Base-by-base conservation (phyloP, 1,284 basidiomycete species). In the Papiliotrema terrestris region DNA sequence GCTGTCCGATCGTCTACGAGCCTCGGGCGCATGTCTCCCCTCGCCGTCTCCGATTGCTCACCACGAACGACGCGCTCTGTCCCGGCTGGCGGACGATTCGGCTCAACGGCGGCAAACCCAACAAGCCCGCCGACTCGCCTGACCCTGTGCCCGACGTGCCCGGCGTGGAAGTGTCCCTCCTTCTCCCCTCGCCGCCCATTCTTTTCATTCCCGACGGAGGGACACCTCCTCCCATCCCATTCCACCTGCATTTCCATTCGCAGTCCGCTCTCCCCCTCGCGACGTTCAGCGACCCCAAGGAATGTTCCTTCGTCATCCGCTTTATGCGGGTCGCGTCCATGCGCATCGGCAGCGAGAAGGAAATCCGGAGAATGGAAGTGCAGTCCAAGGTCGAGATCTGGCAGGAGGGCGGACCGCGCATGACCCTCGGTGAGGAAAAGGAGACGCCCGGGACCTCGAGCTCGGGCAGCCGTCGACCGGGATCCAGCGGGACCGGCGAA, bases 131-230 rank as follows among this genome's bases (percentile, higher is more conserved):
- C 42, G 56, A n/a, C 19, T 38, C 23, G 39, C 41, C 19, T n/a
- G 49, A 26, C 23, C 42, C 45, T 2, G 29, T 23, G 13, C 17
- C 49, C 5, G 35, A 37, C 11, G n/a, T 23, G 13, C 57, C 57
- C 19, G 67, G 65, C 3, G 60, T 71, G 17, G 51, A 67, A 29
- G 63, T 57, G 15, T 52, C 56, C 8, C 53, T 71, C 14, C 63
- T 69, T 11, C 51, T 71, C 9, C 69, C 69, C 19, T 67, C 68
- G 9, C 69, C 69, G 9, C 65, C 67, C n/a, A 69, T 71, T 54
- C 45, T 69, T 9, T 67, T 61, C 42, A 53, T 71, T 39, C 55
- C 63, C 1, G 45, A 49, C 2, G 46, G 43, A 2, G 46, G 43
- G 6, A 43, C 39, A 14, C 62, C 65, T 3, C 65, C 68, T 1